Evolutionary conservation across 306 rosid genomes (phyloP).

Genomic region (Neltuma alba): DNA sequence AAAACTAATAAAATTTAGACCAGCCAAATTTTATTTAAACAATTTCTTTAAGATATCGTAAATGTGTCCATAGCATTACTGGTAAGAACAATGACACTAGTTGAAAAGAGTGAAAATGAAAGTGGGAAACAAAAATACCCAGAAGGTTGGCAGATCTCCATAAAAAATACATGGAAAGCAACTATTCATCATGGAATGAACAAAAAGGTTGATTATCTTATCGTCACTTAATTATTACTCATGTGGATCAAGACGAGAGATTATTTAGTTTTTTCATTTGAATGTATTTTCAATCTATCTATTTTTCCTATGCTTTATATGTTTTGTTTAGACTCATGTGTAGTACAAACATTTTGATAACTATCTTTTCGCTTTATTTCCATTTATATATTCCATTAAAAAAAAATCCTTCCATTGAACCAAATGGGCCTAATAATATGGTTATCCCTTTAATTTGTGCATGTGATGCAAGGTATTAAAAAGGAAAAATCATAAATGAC

Average conservation of each 20-base stretch:
- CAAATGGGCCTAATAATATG: background rate
- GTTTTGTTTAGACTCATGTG: no score
- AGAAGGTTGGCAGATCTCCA: background rate
- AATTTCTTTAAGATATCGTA: no score
- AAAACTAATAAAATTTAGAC: no score
- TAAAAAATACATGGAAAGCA: background rate
- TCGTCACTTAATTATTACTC: background rate
- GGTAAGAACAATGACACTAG: background rate
- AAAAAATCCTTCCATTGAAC: background rate
- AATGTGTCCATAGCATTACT: background rate
- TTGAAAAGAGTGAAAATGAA: background rate
- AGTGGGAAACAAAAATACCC: background rate
- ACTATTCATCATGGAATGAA: no score
- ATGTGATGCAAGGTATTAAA: no score
- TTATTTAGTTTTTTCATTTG: no score
- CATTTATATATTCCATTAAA: background rate
- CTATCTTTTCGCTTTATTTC: no score
- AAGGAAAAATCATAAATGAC: no score
- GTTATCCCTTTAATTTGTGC: background rate
- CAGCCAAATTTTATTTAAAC: no score
- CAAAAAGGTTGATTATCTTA: no score
- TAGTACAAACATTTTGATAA: background rate
- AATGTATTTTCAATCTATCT: no score
- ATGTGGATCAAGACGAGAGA: background rate
- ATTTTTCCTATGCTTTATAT: background rate